Base-by-base conservation (phyloP, 805 yeast species). In the Hanseniaspora lindneri region DNA sequence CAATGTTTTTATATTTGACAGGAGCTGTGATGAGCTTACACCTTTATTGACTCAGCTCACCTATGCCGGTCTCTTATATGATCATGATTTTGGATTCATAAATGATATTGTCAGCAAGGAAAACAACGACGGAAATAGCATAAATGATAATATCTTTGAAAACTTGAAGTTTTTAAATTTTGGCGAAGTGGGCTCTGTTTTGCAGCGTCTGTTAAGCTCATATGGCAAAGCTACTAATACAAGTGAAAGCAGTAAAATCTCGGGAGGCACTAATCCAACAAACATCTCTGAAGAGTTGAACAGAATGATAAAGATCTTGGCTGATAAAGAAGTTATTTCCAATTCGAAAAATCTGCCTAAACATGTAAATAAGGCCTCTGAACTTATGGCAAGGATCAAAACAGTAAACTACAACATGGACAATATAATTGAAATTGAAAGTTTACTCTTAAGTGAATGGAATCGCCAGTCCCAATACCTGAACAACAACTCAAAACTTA, bases 31-130 rank as follows among this genome's bases (percentile, higher is more conserved):
- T 63, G 71, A 75, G 37, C 61, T 83, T 4, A 76, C 94, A 1
- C 80, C 86, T 1, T 57, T 85, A 10, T 64, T 86, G 48, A 76
- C 79, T 23, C 96, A 88, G 56, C 64, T 88, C 55, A 83, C 86
- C 2, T 89, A 88, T 60, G 69, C 75, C 16, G 98, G 97, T 0
- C 67, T 92, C 14, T 67, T 87, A 19, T 88, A 83, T 60, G 96
- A 88, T 55, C 60, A 36, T 77, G 11, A 70, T 77, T 54, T 76
- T 74, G 4, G 65, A 80, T 5, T 67, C 71, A 13, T 59, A 70
- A 11, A 72, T 71, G 52, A 66, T 59, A 2, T 58, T 55, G 20
- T 37, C 64, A 19, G 53, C 56, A 29, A 58, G 52, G 8, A 37
- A 19, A 56, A 54, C 16, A 65, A 64, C 32, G 61, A 58, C 3